phyloP scores from a whole-genome alignment of 768 basidiomycete species.

The Leccinellum albellum region DNA sequence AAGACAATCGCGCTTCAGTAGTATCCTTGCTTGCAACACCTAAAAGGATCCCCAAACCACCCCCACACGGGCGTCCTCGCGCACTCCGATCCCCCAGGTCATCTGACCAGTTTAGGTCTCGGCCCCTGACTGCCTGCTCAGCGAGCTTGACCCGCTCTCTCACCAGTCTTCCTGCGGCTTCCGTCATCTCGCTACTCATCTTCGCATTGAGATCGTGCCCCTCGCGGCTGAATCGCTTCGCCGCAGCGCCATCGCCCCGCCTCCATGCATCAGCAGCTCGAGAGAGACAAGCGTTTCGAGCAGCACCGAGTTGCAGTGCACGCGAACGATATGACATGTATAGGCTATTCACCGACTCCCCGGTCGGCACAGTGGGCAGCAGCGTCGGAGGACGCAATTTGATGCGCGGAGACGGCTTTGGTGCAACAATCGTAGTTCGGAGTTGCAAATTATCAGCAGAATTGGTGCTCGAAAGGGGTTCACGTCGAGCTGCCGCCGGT shows the following conservation, averaged over 20 bases:
- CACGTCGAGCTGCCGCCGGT: constrained; percentile 18
- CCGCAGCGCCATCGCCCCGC: constrained; percentile 91
- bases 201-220: constrained; percentile 91
- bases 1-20: constrained; percentile 52
- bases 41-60: constrained; percentile 79
- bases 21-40: constrained; percentile 69
- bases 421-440: constrained; percentile 68
- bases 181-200: constrained; percentile 82
- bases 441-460: constrained; percentile 62
- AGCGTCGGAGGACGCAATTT: constrained; percentile 79
- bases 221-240: constrained; percentile 90
- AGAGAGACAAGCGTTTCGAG: constrained; percentile 89
- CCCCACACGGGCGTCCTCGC: constrained; percentile 74
- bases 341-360: constrained; percentile 69
- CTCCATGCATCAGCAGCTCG: constrained; percentile 96
- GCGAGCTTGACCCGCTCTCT: constrained; percentile 73
- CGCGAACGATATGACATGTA: constrained; percentile 89
- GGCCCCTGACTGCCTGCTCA: constrained; percentile 67
- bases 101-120: constrained; percentile 77
- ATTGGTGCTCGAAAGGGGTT: constrained; percentile 44
- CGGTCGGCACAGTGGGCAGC: constrained; percentile 86
- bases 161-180: constrained; percentile 82
- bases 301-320: constrained; percentile 88
- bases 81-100: constrained; percentile 75
- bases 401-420: constrained; percentile 78